Evolutionary conservation across 2,329 filamentous ascomycete genomes (phyloP).

Genomic region (Fusarium oxysporum): DNA sequence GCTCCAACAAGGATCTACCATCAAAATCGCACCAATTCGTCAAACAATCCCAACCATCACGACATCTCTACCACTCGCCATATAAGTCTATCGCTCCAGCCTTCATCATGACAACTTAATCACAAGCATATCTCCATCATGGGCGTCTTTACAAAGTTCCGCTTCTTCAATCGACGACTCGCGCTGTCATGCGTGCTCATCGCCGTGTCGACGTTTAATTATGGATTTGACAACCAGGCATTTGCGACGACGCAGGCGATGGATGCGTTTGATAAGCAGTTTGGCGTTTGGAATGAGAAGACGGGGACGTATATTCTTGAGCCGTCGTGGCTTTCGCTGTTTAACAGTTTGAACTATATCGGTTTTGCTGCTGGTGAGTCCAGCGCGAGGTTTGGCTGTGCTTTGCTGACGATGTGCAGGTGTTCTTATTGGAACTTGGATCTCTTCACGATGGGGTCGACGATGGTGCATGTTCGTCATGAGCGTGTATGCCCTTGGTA

Average conservation of each 20-base stretch:
- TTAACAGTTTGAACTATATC: slow-evolving; percentile 52
- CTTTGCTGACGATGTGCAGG: slow-evolving; percentile 13
- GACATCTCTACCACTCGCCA: slow-evolving; percentile 14
- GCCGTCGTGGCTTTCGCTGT: slow-evolving; percentile 50
- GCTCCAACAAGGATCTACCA: not conserved
- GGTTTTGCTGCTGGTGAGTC: slow-evolving; percentile 49
- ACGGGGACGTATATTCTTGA: slow-evolving; percentile 44
- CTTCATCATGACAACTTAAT: not conserved
- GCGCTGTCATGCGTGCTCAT: slow-evolving; percentile 43
- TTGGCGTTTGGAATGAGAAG: slow-evolving; percentile 46
- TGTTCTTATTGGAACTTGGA: slow-evolving; percentile 37
- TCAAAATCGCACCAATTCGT: slow-evolving; percentile 2
- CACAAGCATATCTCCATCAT: slow-evolving; percentile 1
- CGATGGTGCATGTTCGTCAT: slow-evolving; percentile 51
- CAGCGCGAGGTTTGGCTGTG: accelerated
- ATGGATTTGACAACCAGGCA: slow-evolving; percentile 55
- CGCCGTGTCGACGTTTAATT: slow-evolving; percentile 53
- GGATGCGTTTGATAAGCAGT: slow-evolving; percentile 50
- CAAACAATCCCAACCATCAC: slow-evolving; percentile 35
- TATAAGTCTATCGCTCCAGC: slow-evolving; percentile 5
- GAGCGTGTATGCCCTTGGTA: slow-evolving; percentile 49
- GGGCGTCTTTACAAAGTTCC: slow-evolving; percentile 37
- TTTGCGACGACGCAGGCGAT: slow-evolving; percentile 53
- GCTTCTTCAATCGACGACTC: slow-evolving; percentile 41
- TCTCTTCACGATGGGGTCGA: slow-evolving; percentile 42